Percentiles rank a stretch among this genome's conserved stretches.
These are phyloP conservation scores for Colletotrichum destructivum DNA, from an alignment of 2,329 filamentous ascomycete species.

Conservation along the genomic window DNA sequence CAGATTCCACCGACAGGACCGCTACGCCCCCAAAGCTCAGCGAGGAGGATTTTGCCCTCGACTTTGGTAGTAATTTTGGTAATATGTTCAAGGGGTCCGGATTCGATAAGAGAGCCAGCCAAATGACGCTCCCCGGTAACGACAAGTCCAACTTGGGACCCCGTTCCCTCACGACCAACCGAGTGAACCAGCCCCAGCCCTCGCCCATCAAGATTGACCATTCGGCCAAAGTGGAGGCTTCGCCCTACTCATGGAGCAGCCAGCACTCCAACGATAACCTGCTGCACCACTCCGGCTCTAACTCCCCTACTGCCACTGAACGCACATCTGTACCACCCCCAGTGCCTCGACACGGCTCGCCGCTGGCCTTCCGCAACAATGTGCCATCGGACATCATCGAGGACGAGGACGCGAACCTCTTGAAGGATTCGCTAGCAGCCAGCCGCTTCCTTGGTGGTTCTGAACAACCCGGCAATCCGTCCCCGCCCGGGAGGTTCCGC, in stretches of 20 bases:
- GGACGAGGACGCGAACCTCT: constrained; percentile 68
- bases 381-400: constrained; percentile 58
- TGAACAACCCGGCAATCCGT: constrained; percentile 31
- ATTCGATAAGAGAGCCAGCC: constrained; percentile 70
- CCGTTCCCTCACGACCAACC: constrained; percentile 63
- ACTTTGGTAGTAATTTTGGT: constrained; percentile 71
- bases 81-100: constrained; percentile 64
- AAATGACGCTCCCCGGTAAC: constrained; percentile 61
- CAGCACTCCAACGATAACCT: constrained; percentile 66
- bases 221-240: constrained; percentile 58
- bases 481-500: constrained; percentile 51
- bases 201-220: constrained; percentile 65
- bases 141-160: constrained; percentile 49
- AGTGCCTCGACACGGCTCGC: constrained; percentile 57
- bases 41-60: constrained; percentile 60
- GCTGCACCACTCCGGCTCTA: constrained; percentile 55
- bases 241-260: constrained; percentile 67
- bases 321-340: constrained; percentile 52
- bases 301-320: constrained; percentile 52
- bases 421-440: constrained; percentile 67
- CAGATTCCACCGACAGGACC: constrained; percentile 68
- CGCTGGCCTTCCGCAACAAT: constrained; percentile 49
- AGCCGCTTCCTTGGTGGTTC: constrained; percentile 59
- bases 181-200: constrained; percentile 59
- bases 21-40: constrained; percentile 66